Conservation (phyloP, 202 grass and related monocot genomes). For the Eragrostis tef region DNA sequence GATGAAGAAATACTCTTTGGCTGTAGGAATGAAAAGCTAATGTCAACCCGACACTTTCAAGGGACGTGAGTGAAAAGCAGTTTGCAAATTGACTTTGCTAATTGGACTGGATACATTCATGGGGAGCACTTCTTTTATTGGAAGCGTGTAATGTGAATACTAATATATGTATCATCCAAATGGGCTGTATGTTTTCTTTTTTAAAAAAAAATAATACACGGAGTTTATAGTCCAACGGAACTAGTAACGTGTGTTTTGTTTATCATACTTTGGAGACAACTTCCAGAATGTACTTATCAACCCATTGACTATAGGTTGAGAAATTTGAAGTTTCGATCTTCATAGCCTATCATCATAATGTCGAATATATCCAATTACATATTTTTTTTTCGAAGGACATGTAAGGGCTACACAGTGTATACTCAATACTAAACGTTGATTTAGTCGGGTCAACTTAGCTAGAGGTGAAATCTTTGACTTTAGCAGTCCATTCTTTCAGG, state of each 20-base stretch:
- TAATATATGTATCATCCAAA: background rate
- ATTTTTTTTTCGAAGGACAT: too few relatives aligned
- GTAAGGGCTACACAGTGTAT: background rate
- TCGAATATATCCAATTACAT: conserved; percentile 1
- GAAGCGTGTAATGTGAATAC: background rate
- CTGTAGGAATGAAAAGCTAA: background rate
- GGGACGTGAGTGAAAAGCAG: background rate
- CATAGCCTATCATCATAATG: background rate
- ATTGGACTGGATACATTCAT: background rate
- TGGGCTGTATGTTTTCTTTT: background rate
- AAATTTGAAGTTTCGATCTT: conserved; percentile 23
- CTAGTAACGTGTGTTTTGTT: background rate
- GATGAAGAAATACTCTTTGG: background rate
- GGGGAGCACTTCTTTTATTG: background rate
- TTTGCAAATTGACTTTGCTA: background rate
- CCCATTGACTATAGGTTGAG: conserved; percentile 29
- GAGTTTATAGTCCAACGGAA: conserved; percentile 11
- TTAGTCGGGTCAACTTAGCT: conserved; percentile 36
- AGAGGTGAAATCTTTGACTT: conserved; percentile 31
- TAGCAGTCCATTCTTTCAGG: background rate
- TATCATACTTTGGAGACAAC: background rate
- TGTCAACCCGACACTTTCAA: background rate
- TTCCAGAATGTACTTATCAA: background rate
- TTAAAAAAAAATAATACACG: background rate
- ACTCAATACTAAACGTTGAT: background rate